Percentiles rank a stretch among this genome's conserved stretches.
Conservation (phyloP, 2,329 filamentous ascomycete genomes). For the Didymella segeticola region DNA sequence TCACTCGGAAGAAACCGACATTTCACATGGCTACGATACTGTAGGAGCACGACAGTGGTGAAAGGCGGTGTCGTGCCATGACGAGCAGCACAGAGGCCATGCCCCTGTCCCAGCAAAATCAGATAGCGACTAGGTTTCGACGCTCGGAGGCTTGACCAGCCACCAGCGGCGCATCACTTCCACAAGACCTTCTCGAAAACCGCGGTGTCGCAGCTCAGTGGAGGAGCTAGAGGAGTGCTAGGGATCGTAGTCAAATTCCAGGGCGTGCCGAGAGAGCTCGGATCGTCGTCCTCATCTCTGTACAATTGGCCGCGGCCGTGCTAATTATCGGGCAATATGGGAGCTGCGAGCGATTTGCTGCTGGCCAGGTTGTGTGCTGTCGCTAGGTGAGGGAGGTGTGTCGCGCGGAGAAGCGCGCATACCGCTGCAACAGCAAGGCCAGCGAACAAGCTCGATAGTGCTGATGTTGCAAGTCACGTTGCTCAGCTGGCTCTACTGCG, state of each 20-base stretch:
- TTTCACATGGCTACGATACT: background rate
- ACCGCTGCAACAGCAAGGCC: constrained; percentile 7
- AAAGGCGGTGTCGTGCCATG: constrained; percentile 18
- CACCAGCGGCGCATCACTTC: constrained; percentile 41
- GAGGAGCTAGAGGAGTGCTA: constrained; percentile 18
- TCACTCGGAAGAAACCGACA: constrained; percentile 4
- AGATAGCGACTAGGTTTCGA: constrained; percentile 4
- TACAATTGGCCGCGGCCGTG: constrained; percentile 28
- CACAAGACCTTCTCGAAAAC: constrained; percentile 43
- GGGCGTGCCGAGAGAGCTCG: constrained; percentile 23
- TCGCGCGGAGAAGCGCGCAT: constrained; percentile 33
- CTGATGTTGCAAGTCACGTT: constrained; percentile 32
- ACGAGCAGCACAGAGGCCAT: constrained; percentile 1
- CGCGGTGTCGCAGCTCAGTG: constrained; percentile 22
- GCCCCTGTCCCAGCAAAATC: constrained; percentile 7
- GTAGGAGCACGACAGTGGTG: constrained; percentile 5
- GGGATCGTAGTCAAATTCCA: constrained; percentile 19
- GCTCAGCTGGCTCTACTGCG: constrained; percentile 20
- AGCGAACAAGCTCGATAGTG: constrained; percentile 3
- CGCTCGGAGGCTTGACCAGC: constrained; percentile 17
- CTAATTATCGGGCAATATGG: constrained; percentile 34
- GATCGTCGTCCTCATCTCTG: constrained; percentile 28
- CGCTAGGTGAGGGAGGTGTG: constrained; percentile 4
- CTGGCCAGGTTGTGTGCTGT: constrained; percentile 18
- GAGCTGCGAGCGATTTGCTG: constrained; percentile 14